Evolutionary conservation across 768 basidiomycete genomes (phyloP).

Genomic region (Leccinum truebloodii): DNA sequence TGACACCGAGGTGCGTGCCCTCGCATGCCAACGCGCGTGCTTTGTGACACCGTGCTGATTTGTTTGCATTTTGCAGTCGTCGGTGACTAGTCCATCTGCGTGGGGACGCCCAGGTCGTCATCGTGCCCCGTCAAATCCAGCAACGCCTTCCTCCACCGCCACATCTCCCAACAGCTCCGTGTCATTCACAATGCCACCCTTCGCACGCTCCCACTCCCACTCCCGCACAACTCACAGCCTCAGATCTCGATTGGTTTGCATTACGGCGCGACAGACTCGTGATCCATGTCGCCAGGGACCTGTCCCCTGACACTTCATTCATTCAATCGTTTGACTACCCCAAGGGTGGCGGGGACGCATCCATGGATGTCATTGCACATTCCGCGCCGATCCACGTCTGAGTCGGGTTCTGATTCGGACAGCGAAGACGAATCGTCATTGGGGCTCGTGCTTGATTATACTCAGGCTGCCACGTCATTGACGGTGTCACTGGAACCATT

Average conservation of each 20-base stretch:
- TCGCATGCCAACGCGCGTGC: not conserved
- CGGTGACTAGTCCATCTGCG: slow-evolving; percentile 39
- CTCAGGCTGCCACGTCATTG: slow-evolving; percentile 56
- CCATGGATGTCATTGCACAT: slow-evolving; percentile 54
- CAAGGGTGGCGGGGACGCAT: slow-evolving; percentile 37
- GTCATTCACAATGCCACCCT: slow-evolving; percentile 43
- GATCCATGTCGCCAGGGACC: slow-evolving; percentile 29
- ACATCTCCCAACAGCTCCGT: slow-evolving; percentile 40
- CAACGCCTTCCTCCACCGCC: slow-evolving; percentile 34
- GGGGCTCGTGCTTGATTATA: slow-evolving; percentile 63
- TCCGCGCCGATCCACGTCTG: slow-evolving; percentile 33
- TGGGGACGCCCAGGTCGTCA: slow-evolving; percentile 51
- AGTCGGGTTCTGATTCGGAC: slow-evolving; percentile 52
- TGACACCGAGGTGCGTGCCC: slow-evolving; percentile 67
- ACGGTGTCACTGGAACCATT: slow-evolving; percentile 68
- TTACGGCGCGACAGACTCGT: slow-evolving; percentile 41
- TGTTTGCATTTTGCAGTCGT: slow-evolving; percentile 29
- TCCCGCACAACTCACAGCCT: slow-evolving; percentile 53
- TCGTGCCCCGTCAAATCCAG: slow-evolving; percentile 75
- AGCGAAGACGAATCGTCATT: slow-evolving; percentile 49
- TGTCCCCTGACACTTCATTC: slow-evolving; percentile 39
- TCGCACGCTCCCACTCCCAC: slow-evolving; percentile 53
- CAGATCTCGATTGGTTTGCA: slow-evolving; percentile 41
- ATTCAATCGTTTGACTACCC: slow-evolving; percentile 41
- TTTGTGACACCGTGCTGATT: slow-evolving; percentile 12